Evolutionary conservation across 2,329 filamentous ascomycete genomes (phyloP), one percentile per base, ranked within the genome.

Genomic region (Diaporthe aspalathi): DNA sequence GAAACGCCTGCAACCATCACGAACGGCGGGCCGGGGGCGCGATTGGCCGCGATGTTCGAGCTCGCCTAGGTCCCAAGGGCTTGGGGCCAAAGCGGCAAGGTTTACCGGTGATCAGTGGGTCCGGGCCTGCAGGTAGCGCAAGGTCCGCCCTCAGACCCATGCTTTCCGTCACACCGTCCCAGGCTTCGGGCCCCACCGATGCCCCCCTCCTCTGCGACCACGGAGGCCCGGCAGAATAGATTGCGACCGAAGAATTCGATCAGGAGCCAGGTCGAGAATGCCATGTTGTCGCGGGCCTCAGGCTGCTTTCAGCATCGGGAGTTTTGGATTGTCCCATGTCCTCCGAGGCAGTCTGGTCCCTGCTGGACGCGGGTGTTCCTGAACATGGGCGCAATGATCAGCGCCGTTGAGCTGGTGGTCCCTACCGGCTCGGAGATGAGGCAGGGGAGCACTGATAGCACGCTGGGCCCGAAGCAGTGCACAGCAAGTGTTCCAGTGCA

Each of bases 201-300:
- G 38, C 62, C 38, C 70, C 70, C 60, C 22, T 43, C 32, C 9
- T 17, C 47, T 29, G 47, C 52, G 54, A 54, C 52, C 38, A 50
- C 20, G 53, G 45, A 27, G 49, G 22, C n/a, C 63, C 53, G 43
- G 57, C 24, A 45, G 43, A n/a, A 43, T 49, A 32, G 45, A 72
- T 67, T 47, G n/a, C 27, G 70, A 12, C n/a, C 40, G 4, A 43
- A 70, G 50, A 70, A 68, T 71, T 66, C 71, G 71, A 63, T 72
- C 53, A 70, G 32, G 68, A 57, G n/a, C 17, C 32, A 22, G 68
- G 69, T 29, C n/a, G 47, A 70, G 52, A 72, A 56, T 72, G 47
- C 71, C 71, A 72, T 72, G 53, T 65, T 45, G 1, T 8, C 1
- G 24, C 7, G 20, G 6, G 27, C 43, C 35, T 49, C 20, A 24